Evolutionary conservation across 2,329 filamentous ascomycete species (phyloP), one percentile per base, ranked within the genome.

Genomic region (Tolypocladium tundrense): DNA sequence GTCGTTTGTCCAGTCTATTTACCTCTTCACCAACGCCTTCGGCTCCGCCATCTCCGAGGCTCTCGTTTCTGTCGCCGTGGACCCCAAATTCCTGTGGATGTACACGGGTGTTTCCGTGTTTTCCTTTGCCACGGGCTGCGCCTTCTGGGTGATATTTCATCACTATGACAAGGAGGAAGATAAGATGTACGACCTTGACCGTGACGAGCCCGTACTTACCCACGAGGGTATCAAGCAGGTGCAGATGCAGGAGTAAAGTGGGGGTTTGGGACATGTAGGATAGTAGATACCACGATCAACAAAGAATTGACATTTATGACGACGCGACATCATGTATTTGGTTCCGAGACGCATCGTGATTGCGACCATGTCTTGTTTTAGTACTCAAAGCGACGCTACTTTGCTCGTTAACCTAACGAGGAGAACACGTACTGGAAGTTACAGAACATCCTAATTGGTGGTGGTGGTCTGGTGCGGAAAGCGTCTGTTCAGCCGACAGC

Each of bases 21-120:
- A 82, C 64, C 75, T 85, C 58, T 76, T 86, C 60, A 86, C 82
- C 43, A 81, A 75, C 52, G 84, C 83, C 3, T 76, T 83, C 51
- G 82, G 81, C 3, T 78, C 82, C 2, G 81, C 80, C 39, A 71
- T 90, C 27, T 83, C 81, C 2, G 81, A 86, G 63, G 80, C 85
- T 2, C 72, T 89, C 14, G 79, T 83, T 1, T 83, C 85, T 11
- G 70, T 72, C 3, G 80, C 83, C 8, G 79, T 79, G 58, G 83
- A 90, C 67, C 87, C 87, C 27, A 77, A 83, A 62, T 79, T 88
- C 64, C 66, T 86, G 58, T 88, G 84, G 83, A 80, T 89, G 77
- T 88, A 87, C 64, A 75, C 76, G 31, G 81, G 81, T 24, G 70
- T 87, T n/a, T 78, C 77, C 6, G 65, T 72, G 56, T 75, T 76